Conservation (phyloP, 208 protist species). For the Crithidia bombi region DNA sequence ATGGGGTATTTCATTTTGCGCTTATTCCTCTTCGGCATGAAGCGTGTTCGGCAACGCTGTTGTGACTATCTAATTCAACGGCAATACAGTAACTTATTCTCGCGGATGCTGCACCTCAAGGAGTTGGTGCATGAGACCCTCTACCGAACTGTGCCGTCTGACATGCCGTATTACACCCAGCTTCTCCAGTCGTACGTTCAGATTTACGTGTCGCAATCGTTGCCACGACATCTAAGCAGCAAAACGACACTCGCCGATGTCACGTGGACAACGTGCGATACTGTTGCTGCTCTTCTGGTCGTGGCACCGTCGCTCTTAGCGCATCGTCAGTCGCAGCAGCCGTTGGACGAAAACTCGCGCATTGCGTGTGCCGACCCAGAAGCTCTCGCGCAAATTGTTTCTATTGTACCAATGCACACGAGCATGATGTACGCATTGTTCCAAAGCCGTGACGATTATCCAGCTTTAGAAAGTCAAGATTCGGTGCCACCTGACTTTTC, state of each 20-base stretch:
- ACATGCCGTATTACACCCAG: constrained; percentile 40
- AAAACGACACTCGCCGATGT: constrained; percentile 39
- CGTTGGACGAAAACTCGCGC: constrained; percentile 14
- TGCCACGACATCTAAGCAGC: constrained; percentile 27
- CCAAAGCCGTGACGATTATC: constrained; percentile 8
- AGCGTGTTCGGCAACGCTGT: constrained; percentile 23
- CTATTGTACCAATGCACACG: constrained; percentile 31
- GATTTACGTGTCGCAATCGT: constrained; percentile 30
- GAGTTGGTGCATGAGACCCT: not conserved
- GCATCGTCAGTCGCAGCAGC: constrained; percentile 22
- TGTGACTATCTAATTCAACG: constrained; percentile 5
- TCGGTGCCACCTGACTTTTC: constrained; percentile 22
- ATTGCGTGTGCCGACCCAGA: constrained; percentile 26
- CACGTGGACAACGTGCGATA: constrained; percentile 50
- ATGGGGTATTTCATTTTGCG: constrained; percentile 80
- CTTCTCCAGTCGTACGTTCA: constrained; percentile 34
- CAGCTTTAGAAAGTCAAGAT: not conserved
- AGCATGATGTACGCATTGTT: constrained; percentile 33
- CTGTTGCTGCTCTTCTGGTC: constrained; percentile 42
- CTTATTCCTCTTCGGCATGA: constrained; percentile 60
- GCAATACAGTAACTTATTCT: not conserved
- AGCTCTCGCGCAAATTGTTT: constrained; percentile 26
- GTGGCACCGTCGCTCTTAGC: constrained; percentile 34
- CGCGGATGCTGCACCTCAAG: constrained; percentile 6
- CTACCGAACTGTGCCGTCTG: constrained; percentile 14